These are phyloP conservation scores for Botryosphaeria dothidea DNA, from an alignment of 2,329 filamentous ascomycete genomes.

Conservation along the genomic window DNA sequence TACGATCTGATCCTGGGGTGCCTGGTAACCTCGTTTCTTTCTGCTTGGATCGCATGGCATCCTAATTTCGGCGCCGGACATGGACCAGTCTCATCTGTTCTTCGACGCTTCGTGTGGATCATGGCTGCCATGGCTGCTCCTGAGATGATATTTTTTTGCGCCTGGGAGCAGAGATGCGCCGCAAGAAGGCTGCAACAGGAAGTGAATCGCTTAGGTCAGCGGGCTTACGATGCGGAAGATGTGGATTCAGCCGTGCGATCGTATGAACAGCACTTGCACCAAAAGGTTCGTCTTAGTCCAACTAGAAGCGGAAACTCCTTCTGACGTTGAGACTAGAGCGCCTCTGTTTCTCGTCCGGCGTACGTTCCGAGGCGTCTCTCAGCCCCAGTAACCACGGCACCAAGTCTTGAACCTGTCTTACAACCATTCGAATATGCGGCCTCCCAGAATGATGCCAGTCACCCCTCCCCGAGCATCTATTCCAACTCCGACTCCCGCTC, in stretches of 20 bases:
- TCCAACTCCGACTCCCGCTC: background rate
- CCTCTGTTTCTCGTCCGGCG: background rate
- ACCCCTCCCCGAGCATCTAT: slow-evolving; percentile 3
- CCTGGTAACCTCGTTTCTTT: slow-evolving; percentile 28
- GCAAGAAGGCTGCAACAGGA: slow-evolving; percentile 16
- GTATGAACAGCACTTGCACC: slow-evolving; percentile 1
- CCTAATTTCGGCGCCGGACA: slow-evolving; percentile 24
- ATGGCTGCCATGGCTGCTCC: slow-evolving; percentile 25
- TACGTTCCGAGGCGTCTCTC: background rate
- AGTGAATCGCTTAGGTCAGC: slow-evolving; percentile 17
- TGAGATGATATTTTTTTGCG: slow-evolving; percentile 27
- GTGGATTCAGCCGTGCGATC: background rate
- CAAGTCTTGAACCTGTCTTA: background rate
- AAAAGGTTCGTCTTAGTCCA: background rate
- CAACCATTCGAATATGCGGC: background rate
- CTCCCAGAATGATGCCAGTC: background rate
- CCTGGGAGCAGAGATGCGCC: slow-evolving; percentile 28
- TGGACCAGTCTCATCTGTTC: background rate
- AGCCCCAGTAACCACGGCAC: background rate
- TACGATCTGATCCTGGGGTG: slow-evolving; percentile 27
- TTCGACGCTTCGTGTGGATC: slow-evolving; percentile 26
- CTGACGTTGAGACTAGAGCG: background rate
- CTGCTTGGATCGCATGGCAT: slow-evolving; percentile 31
- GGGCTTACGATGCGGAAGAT: background rate
- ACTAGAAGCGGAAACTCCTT: background rate